phyloP scores from a whole-genome alignment of 306 rosid species.

The Prinsepia uniflora region DNA sequence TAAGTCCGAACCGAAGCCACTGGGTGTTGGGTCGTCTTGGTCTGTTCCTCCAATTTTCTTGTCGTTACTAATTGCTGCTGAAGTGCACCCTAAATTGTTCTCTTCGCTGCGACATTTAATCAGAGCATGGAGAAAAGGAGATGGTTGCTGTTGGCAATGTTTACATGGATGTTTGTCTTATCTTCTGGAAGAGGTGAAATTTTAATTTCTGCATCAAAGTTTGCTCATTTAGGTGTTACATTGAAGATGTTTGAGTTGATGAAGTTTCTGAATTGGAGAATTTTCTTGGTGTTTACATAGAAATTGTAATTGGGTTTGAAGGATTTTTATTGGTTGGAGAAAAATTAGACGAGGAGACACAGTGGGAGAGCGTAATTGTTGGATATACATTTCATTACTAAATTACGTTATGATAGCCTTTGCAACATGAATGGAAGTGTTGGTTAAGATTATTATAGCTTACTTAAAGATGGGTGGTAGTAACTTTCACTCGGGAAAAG shows the following conservation, averaged over 20 bases:
- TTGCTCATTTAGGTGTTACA: conserved; percentile 1
- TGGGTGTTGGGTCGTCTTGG: conserved; percentile 9
- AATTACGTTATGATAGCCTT: not conserved
- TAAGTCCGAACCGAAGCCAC: not conserved
- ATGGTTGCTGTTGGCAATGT: conserved; percentile 43
- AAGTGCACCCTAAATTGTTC: conserved; percentile 21
- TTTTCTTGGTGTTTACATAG: not conserved
- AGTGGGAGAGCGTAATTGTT: not conserved
- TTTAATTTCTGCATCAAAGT: conserved; percentile 6
- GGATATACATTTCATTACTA: too few relatives aligned
- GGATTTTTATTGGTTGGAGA: not conserved
- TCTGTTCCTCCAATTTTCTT: not conserved
- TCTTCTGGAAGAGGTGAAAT: conserved; percentile 59
- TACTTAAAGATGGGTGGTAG: not conserved
- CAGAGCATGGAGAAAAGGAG: conserved; percentile 52
- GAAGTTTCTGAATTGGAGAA: not conserved
- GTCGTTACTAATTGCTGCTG: not conserved
- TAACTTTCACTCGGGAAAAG: conserved; percentile 4
- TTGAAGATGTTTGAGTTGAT: not conserved
- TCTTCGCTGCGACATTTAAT: not conserved
- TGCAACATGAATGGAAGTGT: not conserved
- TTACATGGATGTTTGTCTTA: conserved; percentile 33
- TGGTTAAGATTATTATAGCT: not conserved
- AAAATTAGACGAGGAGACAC: not conserved
- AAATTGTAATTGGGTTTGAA: not conserved